phyloP scores from a whole-genome alignment of 2,329 filamentous ascomycete species.

The Fusarium acutatum region DNA sequence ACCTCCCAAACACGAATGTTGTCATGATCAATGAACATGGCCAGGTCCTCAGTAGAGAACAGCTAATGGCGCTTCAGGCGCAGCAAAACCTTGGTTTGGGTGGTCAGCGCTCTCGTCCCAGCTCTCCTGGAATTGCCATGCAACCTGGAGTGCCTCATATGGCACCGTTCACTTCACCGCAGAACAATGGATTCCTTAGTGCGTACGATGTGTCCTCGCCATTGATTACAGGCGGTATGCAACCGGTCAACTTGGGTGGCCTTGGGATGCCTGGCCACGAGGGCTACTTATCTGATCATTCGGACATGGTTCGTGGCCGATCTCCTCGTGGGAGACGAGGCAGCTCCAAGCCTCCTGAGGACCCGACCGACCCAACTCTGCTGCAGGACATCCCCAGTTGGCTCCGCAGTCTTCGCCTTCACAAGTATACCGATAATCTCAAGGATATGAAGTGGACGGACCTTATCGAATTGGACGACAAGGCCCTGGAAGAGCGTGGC shows the following conservation, averaged over 20 bases:
- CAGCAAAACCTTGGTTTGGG: slow-evolving; percentile 69
- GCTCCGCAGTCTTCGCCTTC: slow-evolving; percentile 91
- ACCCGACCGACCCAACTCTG: slow-evolving; percentile 89
- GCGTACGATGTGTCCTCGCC: slow-evolving; percentile 82
- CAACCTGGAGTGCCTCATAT: slow-evolving; percentile 71
- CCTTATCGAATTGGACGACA: slow-evolving; percentile 89
- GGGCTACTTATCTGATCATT: slow-evolving; percentile 93
- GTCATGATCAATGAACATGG: slow-evolving; percentile 96
- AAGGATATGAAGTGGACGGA: slow-evolving; percentile 99
- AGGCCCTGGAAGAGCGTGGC: slow-evolving; percentile 88
- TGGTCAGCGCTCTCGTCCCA: slow-evolving; percentile 83
- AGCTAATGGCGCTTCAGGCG: slow-evolving; percentile 82
- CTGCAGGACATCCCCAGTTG: slow-evolving; percentile 96
- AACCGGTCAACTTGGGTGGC: slow-evolving; percentile 74
- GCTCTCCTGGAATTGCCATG: slow-evolving; percentile 86
- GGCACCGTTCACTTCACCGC: slow-evolving; percentile 82
- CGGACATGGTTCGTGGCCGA: slow-evolving; percentile 87
- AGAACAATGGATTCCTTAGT: slow-evolving; percentile 92
- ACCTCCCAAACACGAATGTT: slow-evolving; percentile 76
- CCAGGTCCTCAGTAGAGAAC: slow-evolving; percentile 85
- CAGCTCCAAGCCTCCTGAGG: slow-evolving; percentile 96
- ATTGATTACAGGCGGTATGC: slow-evolving; percentile 76
- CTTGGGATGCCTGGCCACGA: slow-evolving; percentile 77
- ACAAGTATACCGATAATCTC: slow-evolving; percentile 98
- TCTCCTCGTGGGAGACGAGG: slow-evolving; percentile 92